Conservation (phyloP, 768 basidiomycete genomes). For the Agaricus sinodeliciosus region DNA sequence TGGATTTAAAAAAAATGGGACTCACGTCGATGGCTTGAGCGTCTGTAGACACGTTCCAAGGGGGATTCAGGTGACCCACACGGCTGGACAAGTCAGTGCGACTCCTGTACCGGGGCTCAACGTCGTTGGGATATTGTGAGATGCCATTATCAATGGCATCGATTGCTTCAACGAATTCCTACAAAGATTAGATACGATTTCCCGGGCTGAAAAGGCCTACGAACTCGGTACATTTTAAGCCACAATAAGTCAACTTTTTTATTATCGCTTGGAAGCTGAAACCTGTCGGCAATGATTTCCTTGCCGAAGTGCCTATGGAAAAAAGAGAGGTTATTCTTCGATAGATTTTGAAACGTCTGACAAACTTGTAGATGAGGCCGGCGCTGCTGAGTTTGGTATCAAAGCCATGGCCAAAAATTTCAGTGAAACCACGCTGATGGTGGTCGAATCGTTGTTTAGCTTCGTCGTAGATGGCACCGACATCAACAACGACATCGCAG, state of each 20-base stretch:
- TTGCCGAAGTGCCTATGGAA: slow-evolving; percentile 75
- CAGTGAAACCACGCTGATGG: slow-evolving; percentile 89
- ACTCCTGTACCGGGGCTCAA: slow-evolving; percentile 65
- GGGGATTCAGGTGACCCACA: slow-evolving; percentile 79
- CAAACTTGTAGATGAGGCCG: slow-evolving; percentile 92
- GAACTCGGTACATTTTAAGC: slow-evolving; percentile 84
- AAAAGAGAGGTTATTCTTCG: neutral
- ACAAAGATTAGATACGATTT: neutral
- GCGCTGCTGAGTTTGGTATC: slow-evolving; percentile 88
- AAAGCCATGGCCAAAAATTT: slow-evolving; percentile 86
- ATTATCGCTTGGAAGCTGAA: slow-evolving; percentile 45
- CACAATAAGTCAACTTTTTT: slow-evolving; percentile 68
- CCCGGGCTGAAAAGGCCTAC: neutral
- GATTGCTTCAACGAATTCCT: slow-evolving; percentile 93
- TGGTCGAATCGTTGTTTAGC: slow-evolving; percentile 82
- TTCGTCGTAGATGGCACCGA: slow-evolving; percentile 88
- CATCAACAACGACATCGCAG: slow-evolving; percentile 95
- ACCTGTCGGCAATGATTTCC: slow-evolving; percentile 67
- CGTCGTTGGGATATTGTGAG: slow-evolving; percentile 63
- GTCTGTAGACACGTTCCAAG: slow-evolving; percentile 82
- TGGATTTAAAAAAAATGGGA: slow-evolving; percentile 8
- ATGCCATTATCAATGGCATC: slow-evolving; percentile 97
- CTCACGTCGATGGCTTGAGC: slow-evolving; percentile 68
- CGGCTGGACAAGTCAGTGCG: slow-evolving; percentile 83
- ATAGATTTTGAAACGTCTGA: neutral